Conservation (phyloP, 2,329 filamentous ascomycete species). For the Aulographum hederae region DNA sequence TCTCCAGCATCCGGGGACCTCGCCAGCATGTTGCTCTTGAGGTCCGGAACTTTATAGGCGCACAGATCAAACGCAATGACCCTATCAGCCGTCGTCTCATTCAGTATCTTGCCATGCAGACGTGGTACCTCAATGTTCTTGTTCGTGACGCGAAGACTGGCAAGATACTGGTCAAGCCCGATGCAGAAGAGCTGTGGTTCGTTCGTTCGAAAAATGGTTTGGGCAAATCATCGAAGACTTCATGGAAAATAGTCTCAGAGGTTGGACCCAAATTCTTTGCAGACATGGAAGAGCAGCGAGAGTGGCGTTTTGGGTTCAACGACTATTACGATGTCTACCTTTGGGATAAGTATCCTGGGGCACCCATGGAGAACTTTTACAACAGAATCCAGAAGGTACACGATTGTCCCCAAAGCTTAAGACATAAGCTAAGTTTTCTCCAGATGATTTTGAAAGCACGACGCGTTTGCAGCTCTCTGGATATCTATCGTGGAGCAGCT, state of each 20-base stretch:
- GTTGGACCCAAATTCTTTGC: constrained; percentile 21
- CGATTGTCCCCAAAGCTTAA: too few relatives aligned
- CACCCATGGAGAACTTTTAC: constrained; percentile 13
- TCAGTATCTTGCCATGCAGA: constrained; percentile 23
- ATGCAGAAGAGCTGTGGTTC: constrained; percentile 21
- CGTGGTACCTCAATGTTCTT: constrained; percentile 17
- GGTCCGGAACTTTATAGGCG: constrained; percentile 22
- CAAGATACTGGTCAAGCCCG: constrained; percentile 2
- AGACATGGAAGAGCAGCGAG: constrained; percentile 16
- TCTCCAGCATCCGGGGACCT: too few relatives aligned
- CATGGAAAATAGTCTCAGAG: constrained; percentile 17
- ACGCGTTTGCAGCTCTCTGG: constrained; percentile 12
- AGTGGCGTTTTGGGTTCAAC: constrained; percentile 22
- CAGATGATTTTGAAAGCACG: constrained; percentile 20
- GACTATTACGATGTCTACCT: constrained; percentile 26
- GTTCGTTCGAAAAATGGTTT: constrained; percentile 19
- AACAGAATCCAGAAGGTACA: constrained; percentile 15
- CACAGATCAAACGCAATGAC: constrained; percentile 23
- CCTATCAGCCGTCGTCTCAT: constrained; percentile 22
- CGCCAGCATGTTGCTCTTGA: constrained; percentile 18
- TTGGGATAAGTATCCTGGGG: constrained; percentile 20
- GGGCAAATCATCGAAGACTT: constrained; percentile 19
- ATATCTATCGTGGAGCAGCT: constrained; percentile 15
- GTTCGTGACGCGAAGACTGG: constrained; percentile 24
- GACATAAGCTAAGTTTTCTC: too few relatives aligned